Evolutionary conservation across 2,329 filamentous ascomycete genomes (phyloP).

Genomic region (Lecanicillium sp.): DNA sequence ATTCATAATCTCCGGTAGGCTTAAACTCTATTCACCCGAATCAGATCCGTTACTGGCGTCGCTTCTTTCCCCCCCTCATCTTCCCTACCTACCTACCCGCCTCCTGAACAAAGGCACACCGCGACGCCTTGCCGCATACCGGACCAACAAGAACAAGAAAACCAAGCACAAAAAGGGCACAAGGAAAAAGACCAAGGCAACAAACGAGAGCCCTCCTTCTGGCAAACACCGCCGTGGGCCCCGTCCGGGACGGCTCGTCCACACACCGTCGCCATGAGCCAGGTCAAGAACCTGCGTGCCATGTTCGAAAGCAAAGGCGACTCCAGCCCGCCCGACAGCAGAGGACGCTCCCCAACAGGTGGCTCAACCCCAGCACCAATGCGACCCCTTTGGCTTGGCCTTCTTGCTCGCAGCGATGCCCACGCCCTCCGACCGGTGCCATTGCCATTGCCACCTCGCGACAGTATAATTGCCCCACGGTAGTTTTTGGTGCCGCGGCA

Average conservation of each 20-base stretch:
- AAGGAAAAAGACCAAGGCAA: too few relatives aligned
- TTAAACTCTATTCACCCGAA: constrained; percentile 9
- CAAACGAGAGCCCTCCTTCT: too few relatives aligned
- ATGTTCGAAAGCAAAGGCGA: constrained; percentile 73
- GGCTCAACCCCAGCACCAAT: constrained; percentile 29
- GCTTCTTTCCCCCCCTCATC: background rate
- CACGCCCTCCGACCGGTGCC: constrained; percentile 1
- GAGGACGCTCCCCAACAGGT: constrained; percentile 60
- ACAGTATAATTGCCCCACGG: constrained; percentile 1
- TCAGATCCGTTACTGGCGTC: constrained; percentile 9
- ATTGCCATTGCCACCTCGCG: background rate
- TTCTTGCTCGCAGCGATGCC: background rate
- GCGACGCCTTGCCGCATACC: constrained; percentile 9
- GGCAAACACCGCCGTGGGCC: constrained; percentile 9
- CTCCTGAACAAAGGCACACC: constrained; percentile 6
- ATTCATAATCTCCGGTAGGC: constrained; percentile 13
- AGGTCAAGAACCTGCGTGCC: constrained; percentile 68
- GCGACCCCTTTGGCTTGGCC: constrained; percentile 2
- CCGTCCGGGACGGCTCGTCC: constrained; percentile 7
- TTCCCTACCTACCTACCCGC: constrained; percentile 4
- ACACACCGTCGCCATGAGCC: constrained; percentile 49
- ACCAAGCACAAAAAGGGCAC: constrained; percentile 1
- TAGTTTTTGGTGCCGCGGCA: constrained; percentile 3
- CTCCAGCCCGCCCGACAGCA: constrained; percentile 54
- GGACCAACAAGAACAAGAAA: too few relatives aligned